phyloP scores from a whole-genome alignment of 2,329 filamentous ascomycete species.

The Aspergillus luchuensis region DNA sequence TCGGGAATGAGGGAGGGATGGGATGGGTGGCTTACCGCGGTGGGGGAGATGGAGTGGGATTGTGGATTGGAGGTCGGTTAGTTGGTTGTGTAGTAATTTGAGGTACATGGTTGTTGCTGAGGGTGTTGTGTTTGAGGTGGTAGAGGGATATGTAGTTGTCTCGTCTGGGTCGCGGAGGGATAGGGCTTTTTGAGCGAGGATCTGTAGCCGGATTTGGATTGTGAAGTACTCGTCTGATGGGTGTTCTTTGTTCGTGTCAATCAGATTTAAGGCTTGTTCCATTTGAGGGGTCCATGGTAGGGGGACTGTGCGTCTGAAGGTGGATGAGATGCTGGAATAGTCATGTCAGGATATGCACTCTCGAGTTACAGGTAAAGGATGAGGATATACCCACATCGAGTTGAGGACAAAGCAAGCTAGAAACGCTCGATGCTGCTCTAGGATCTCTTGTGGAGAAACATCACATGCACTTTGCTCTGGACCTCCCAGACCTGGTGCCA shows the following conservation, averaged over 20 bases:
- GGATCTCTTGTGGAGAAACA: background rate
- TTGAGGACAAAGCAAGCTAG: background rate
- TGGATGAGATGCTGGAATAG: background rate
- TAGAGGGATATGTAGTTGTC: background rate
- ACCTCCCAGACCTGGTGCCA: background rate
- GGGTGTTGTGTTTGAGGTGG: background rate
- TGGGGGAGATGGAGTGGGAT: background rate
- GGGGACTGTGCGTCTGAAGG: background rate
- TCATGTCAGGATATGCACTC: background rate
- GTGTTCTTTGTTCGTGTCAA: background rate
- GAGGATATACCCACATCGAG: background rate
- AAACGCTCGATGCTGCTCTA: background rate
- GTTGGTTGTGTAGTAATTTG: background rate
- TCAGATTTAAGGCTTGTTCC: background rate
- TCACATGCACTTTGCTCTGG: background rate
- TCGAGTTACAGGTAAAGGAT: too few relatives aligned
- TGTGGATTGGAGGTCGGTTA: background rate
- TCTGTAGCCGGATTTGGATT: background rate
- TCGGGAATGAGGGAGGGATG: too few relatives aligned
- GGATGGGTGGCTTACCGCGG: background rate
- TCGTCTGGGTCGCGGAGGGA: background rate
- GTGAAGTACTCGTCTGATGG: background rate
- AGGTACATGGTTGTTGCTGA: background rate
- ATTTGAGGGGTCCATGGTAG: background rate
- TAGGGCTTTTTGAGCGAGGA: background rate